Percentiles rank a stretch among this genome's conserved stretches.
Evolutionary conservation across 129 eudicot genomes (phyloP).

Genomic region (Scalesia atractyloides): DNA sequence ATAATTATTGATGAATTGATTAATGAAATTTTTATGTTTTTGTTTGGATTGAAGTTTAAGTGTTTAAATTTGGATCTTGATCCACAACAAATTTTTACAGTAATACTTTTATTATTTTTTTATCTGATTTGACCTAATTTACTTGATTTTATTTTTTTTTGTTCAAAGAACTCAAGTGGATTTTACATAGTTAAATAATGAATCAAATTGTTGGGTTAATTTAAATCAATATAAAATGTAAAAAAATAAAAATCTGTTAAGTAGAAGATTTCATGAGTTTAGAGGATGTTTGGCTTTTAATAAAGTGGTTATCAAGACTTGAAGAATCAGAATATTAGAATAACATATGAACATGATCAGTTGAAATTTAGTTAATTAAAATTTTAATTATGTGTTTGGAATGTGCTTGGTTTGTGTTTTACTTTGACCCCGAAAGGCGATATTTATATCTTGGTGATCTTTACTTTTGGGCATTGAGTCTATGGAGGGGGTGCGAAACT

Average conservation of each 20-base stretch:
- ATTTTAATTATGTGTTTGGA: neutral
- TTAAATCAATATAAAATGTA: neutral
- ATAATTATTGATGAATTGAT: constrained; percentile 6
- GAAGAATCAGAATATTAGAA: neutral
- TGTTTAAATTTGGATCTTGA: constrained; percentile 5
- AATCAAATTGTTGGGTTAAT: constrained; percentile 4
- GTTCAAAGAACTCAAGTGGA: neutral
- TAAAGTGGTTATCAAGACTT: constrained; percentile 7
- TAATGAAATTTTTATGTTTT: neutral
- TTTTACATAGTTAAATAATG: neutral
- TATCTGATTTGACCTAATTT: neutral
- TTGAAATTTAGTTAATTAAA: neutral
- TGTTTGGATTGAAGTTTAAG: neutral
- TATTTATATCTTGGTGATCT: neutral
- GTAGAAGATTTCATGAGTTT: neutral
- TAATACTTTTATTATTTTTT: neutral
- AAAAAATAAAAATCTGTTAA: neutral
- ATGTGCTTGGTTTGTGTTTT: neutral
- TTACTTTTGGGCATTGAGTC: neutral
- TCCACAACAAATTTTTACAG: neutral
- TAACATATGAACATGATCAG: neutral
- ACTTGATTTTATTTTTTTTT: neutral
- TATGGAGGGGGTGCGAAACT: neutral
- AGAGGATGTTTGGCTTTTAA: neutral
- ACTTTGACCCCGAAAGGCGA: neutral